Conservation (phyloP, 2,329 filamentous ascomycete genomes). For the Ilyonectria destructans region DNA sequence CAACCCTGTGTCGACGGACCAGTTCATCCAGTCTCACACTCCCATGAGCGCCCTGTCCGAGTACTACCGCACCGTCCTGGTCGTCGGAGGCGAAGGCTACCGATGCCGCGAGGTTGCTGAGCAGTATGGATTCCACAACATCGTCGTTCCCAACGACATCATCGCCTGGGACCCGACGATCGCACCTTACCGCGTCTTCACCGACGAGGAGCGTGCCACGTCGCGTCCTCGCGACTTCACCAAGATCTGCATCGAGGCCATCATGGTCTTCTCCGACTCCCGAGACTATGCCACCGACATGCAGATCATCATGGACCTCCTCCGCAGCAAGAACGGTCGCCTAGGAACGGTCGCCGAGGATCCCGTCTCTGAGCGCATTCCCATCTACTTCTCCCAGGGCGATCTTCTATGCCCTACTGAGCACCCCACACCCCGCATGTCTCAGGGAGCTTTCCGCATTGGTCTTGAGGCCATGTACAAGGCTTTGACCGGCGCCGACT, state of each 20-base stretch:
- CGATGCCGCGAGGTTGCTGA: constrained; percentile 72
- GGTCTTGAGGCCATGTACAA: constrained; percentile 84
- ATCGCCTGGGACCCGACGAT: constrained; percentile 80
- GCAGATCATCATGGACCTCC: constrained; percentile 84
- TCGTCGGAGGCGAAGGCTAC: constrained; percentile 83
- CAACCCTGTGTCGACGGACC: constrained; percentile 55
- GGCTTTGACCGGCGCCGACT: constrained; percentile 70
- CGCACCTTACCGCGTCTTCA: constrained; percentile 86
- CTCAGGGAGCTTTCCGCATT: constrained; percentile 89
- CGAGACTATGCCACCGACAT: constrained; percentile 92
- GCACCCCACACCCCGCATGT: constrained; percentile 86
- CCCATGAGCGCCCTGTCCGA: constrained; percentile 84
- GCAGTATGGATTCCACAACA: constrained; percentile 81
- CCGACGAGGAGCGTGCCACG: constrained; percentile 71
- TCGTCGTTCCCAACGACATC: constrained; percentile 88
- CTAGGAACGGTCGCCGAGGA: constrained; percentile 75
- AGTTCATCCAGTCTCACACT: constrained; percentile 85
- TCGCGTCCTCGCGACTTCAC: constrained; percentile 81
- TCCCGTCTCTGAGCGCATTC: constrained; percentile 69
- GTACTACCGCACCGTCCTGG: constrained; percentile 84
- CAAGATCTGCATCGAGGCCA: constrained; percentile 85
- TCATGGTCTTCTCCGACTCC: constrained; percentile 93
- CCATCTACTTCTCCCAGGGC: constrained; percentile 87
- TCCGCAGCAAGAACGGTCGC: constrained; percentile 82
- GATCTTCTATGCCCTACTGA: constrained; percentile 89